Evolutionary conservation across 2,329 filamentous ascomycete genomes (phyloP).

Genomic region (Chalara sp.): DNA sequence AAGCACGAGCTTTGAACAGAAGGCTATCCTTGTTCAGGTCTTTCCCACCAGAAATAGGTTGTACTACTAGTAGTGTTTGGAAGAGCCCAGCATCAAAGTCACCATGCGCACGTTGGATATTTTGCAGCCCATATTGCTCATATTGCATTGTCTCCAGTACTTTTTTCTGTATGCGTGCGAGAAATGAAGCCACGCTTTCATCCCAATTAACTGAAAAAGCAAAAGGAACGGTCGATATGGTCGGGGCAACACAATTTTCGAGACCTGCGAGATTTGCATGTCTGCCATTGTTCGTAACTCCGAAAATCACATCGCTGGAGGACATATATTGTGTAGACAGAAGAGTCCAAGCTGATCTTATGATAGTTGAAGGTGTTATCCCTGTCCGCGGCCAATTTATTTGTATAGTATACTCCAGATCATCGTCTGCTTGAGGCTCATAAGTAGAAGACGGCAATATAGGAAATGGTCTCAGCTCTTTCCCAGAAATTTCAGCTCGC

Average conservation of each 20-base stretch:
- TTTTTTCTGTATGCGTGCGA: conserved; percentile 38
- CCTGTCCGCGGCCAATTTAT: conserved; percentile 31
- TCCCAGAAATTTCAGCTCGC: conserved; percentile 6
- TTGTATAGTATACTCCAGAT: background rate
- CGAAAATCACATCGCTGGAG: conserved; percentile 34
- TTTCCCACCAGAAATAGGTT: background rate
- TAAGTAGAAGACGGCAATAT: background rate
- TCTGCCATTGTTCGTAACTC: conserved; percentile 34
- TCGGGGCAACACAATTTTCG: conserved; percentile 34
- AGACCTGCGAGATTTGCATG: conserved; percentile 30
- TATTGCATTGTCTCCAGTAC: conserved; percentile 37
- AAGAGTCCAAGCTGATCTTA: conserved; percentile 33
- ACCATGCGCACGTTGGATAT: conserved; percentile 1
- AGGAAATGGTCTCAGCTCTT: background rate
- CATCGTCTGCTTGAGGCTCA: background rate
- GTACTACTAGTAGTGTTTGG: background rate
- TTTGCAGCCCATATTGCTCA: conserved; percentile 9
- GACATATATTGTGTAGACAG: conserved; percentile 30
- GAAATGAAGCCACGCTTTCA: conserved; percentile 30
- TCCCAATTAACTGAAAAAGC: conserved; percentile 24
- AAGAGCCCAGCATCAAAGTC: background rate
- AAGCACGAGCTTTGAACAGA: no score
- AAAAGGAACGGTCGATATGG: conserved; percentile 35
- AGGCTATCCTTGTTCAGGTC: no score
- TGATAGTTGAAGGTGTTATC: conserved; percentile 38